Evolutionary conservation across 2,329 filamentous ascomycete species (phyloP).

Genomic region (Xylariales sp.): DNA sequence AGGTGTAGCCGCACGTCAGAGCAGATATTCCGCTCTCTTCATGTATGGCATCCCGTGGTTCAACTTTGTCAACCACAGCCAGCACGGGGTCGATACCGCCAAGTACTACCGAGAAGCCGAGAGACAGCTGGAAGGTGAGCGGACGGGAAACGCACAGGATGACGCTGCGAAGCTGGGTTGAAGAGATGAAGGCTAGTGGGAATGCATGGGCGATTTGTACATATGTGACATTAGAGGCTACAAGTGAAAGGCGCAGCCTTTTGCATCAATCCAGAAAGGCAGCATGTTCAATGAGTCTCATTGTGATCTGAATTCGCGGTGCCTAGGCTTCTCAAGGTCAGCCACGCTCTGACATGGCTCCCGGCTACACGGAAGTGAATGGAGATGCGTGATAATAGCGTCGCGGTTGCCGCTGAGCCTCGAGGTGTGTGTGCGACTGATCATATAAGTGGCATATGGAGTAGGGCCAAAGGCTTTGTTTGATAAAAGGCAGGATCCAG

Average conservation of each 20-base stretch:
- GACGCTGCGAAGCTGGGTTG: conserved; percentile 9
- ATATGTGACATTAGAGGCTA: conserved; percentile 6
- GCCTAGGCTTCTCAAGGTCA: no score
- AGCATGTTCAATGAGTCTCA: conserved; percentile 1
- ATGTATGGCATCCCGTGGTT: conserved; percentile 88
- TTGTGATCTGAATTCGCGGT: no score
- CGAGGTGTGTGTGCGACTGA: no score
- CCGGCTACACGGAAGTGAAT: no score
- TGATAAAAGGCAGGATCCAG: no score
- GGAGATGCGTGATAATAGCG: no score
- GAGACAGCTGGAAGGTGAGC: conserved; percentile 81
- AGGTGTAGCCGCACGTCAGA: conserved; percentile 87
- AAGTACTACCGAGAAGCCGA: conserved; percentile 98
- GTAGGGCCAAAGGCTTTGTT: no score
- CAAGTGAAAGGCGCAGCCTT: not conserved
- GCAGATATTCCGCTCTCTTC: conserved; percentile 82
- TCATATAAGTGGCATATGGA: no score
- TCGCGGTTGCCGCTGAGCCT: no score
- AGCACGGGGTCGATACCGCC: conserved; percentile 95
- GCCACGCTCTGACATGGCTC: no score
- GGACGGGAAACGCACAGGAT: conserved; percentile 8
- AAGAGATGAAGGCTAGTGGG: not conserved
- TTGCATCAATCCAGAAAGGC: not conserved
- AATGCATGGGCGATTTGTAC: conserved; percentile 3
- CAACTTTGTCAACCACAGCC: conserved; percentile 94